Conservation (phyloP, 208 protist species). For the Novymonas esmeraldas region DNA sequence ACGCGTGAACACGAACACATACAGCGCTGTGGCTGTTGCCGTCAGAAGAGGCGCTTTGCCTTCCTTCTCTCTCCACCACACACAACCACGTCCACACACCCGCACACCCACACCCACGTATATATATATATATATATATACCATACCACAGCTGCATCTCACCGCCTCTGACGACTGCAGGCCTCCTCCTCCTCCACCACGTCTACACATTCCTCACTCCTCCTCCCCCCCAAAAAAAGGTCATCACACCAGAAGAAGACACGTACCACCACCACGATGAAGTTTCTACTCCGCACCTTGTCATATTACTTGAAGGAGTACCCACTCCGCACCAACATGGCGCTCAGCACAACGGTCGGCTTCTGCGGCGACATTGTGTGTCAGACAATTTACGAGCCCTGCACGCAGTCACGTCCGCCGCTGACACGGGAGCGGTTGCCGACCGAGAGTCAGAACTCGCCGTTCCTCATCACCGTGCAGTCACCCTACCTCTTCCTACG, state of each 20-base stretch:
- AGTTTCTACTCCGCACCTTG: conserved; percentile 37
- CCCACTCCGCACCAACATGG: conserved; percentile 59
- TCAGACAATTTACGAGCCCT: conserved; percentile 66
- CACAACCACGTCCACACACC: too few relatives aligned
- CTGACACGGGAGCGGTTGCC: conserved; percentile 42
- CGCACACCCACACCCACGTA: background rate
- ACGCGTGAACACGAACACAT: background rate
- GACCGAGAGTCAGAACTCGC: conserved; percentile 33
- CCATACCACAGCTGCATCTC: background rate
- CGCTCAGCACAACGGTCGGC: conserved; percentile 57
- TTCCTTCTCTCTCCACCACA: background rate
- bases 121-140: conserved; percentile 19
- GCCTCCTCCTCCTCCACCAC: background rate
- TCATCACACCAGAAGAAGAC: too few relatives aligned
- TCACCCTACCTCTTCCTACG: conserved; percentile 42
- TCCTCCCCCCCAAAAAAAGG: too few relatives aligned
- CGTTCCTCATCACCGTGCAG: conserved; percentile 43
- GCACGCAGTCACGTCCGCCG: conserved; percentile 34
- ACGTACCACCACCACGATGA: conserved; percentile 22
- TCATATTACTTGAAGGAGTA: conserved; percentile 61
- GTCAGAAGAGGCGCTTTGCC: background rate
- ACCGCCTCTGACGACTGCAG: background rate
- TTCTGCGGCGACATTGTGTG: conserved; percentile 79
- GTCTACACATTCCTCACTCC: background rate
- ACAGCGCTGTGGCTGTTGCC: background rate